These are phyloP conservation scores for Talaromyces atroroseus DNA, from an alignment of 2,329 filamentous ascomycete genomes.

Conservation along the genomic window DNA sequence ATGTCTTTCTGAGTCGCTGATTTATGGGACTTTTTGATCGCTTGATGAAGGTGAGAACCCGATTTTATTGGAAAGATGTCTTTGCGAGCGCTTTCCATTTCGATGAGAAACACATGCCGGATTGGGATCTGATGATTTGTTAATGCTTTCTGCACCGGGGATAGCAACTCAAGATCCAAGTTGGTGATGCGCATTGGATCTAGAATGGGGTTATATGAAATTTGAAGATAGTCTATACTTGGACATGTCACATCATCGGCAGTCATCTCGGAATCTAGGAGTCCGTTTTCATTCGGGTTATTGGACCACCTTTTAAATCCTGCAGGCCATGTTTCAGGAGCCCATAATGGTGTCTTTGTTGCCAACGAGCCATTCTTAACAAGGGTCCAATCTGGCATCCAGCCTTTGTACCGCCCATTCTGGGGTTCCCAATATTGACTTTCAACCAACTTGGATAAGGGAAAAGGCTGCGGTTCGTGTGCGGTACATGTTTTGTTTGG, in stretches of 20 bases:
- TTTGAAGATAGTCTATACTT: slow-evolving; percentile 1
- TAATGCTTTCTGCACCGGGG: slow-evolving; percentile 21
- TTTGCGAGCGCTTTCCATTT: slow-evolving; percentile 29
- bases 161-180: slow-evolving; percentile 22
- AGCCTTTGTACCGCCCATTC: slow-evolving; percentile 26
- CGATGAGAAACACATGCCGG: slow-evolving; percentile 26
- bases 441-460: slow-evolving; percentile 21
- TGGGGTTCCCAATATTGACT: slow-evolving; percentile 24
- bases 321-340: slow-evolving; percentile 19
- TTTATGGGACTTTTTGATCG: slow-evolving; percentile 21
- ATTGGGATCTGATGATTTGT: slow-evolving; percentile 22
- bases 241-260: slow-evolving; percentile 5
- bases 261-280: not conserved
- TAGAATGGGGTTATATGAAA: slow-evolving; percentile 23
- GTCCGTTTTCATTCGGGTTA: not conserved
- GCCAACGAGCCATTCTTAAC: slow-evolving; percentile 10
- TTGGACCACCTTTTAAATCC: slow-evolving; percentile 24
- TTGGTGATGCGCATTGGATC: slow-evolving; percentile 30
- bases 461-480: slow-evolving; percentile 19
- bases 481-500: slow-evolving; percentile 1
- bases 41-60: slow-evolving; percentile 23
- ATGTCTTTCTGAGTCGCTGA: slow-evolving; percentile 12
- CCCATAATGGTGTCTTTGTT: slow-evolving; percentile 19
- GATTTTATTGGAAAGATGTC: slow-evolving; percentile 27
- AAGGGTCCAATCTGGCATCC: slow-evolving; percentile 21